A percentile compares a stretch with the other conserved stretches of the same genome.
Conservation (phyloP, 2,329 filamentous ascomycete genomes). For the Pezicula rhizophila region DNA sequence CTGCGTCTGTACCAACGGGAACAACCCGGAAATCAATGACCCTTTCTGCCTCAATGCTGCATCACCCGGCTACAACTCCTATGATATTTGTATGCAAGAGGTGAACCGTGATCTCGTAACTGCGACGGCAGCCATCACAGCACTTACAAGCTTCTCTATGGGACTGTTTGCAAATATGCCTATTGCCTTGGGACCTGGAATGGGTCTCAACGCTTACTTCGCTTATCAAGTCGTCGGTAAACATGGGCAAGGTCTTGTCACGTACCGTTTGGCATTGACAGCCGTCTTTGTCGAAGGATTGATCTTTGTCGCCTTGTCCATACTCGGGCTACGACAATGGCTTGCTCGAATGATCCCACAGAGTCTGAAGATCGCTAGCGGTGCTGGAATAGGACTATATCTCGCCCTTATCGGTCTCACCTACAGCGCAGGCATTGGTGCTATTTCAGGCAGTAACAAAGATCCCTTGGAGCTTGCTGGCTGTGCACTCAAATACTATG, state of each 20-base stretch:
- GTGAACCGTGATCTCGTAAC: slow-evolving; percentile 67
- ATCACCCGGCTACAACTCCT: slow-evolving; percentile 36
- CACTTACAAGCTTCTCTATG: slow-evolving; percentile 76
- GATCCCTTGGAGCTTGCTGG: slow-evolving; percentile 74
- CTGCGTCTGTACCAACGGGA: slow-evolving; percentile 55
- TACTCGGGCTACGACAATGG: slow-evolving; percentile 82
- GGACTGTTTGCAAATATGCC: slow-evolving; percentile 73
- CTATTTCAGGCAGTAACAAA: slow-evolving; percentile 60
- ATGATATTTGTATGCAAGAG: slow-evolving; percentile 53
- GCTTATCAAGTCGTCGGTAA: slow-evolving; percentile 70
- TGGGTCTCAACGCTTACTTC: slow-evolving; percentile 86
- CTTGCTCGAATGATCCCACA: slow-evolving; percentile 75
- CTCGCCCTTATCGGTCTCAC: slow-evolving; percentile 64
- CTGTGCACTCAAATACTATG: slow-evolving; percentile 11
- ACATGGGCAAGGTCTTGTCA: slow-evolving; percentile 67
- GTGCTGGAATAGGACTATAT: slow-evolving; percentile 81
- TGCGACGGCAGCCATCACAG: slow-evolving; percentile 76
- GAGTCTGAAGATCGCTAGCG: slow-evolving; percentile 81
- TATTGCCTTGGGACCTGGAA: slow-evolving; percentile 66
- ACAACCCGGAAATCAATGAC: not conserved
- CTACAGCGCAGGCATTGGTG: slow-evolving; percentile 76
- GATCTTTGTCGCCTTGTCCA: slow-evolving; percentile 73
- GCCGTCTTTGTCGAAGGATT: slow-evolving; percentile 86
- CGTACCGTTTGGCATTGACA: slow-evolving; percentile 71
- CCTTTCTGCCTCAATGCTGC: not conserved